phyloP scores from a whole-genome alignment of 1,284 basidiomycete genomes.

The Porogramme epimiltina region DNA sequence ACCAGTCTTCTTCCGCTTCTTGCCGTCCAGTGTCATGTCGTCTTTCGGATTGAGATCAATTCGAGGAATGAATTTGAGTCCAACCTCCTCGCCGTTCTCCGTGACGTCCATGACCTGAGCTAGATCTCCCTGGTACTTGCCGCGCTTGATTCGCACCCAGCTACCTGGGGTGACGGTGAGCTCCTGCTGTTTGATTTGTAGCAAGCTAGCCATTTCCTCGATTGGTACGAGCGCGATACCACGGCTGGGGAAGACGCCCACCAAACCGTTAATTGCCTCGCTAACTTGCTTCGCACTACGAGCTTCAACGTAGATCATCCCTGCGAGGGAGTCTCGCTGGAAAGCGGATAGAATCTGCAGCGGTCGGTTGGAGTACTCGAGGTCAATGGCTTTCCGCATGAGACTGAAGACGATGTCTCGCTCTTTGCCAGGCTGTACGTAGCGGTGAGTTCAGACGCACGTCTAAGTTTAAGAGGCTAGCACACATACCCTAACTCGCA shows the following conservation, averaged over 20 bases:
- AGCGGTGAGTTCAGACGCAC: not conserved
- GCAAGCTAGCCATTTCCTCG: constrained; percentile 96
- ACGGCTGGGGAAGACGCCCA: constrained; percentile 86
- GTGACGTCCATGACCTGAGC: constrained; percentile 94
- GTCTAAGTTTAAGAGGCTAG: not conserved
- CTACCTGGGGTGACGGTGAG: constrained; percentile 81
- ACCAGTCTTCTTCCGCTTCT: constrained; percentile 71
- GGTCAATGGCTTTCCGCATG: constrained; percentile 88
- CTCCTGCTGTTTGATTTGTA: constrained; percentile 96
- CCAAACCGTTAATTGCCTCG: constrained; percentile 86
- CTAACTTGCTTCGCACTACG: constrained; percentile 86
- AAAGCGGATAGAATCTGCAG: constrained; percentile 91
- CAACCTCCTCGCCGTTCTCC: constrained; percentile 93
- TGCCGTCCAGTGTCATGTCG: constrained; percentile 62
- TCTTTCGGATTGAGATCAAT: constrained; percentile 95
- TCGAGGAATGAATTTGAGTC: constrained; percentile 93
- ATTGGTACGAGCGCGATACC: constrained; percentile 91
- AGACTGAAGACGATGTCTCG: constrained; percentile 92
- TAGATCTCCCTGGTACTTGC: constrained; percentile 37
- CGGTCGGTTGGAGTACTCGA: constrained; percentile 76
- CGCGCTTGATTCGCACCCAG: too few relatives aligned
- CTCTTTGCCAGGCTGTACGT: constrained; percentile 89
- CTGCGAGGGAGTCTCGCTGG: constrained; percentile 92
- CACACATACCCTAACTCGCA: constrained; percentile 81
- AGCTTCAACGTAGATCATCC: constrained; percentile 96